phyloP scores from a whole-genome alignment of 441 rosid species.

The Syzygium syzygioides region DNA sequence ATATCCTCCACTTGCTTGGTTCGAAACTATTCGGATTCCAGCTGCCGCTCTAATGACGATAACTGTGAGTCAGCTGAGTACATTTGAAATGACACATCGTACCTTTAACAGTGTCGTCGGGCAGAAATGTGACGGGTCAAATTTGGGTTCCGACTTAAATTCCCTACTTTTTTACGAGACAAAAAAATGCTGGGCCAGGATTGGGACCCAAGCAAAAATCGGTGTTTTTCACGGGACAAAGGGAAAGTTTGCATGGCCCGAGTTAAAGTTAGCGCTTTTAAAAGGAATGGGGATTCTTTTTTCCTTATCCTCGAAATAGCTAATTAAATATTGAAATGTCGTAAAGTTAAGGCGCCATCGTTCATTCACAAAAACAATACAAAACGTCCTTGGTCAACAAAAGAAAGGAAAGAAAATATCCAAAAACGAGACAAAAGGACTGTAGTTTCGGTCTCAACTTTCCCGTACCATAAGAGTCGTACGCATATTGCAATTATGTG shows the following conservation, averaged over 20 bases:
- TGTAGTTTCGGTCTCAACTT: neutral
- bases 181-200: fast-evolving
- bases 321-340: neutral
- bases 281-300: neutral
- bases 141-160: neutral
- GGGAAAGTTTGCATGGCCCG: neutral
- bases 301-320: neutral
- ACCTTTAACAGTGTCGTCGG: neutral
- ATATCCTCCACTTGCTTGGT: neutral
- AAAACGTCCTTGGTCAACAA: neutral
- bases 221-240: neutral
- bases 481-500: fast-evolving
- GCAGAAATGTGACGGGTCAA: neutral
- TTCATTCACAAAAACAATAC: neutral
- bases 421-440: neutral
- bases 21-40: neutral
- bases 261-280: neutral
- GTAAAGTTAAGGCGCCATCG: neutral
- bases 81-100: neutral
- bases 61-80: neutral
- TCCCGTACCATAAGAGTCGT: neutral
- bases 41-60: neutral
- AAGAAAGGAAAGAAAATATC: neutral
- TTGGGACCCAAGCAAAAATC: neutral
- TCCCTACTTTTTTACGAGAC: neutral